A percentile compares a stretch with the other conserved stretches of the same genome.
These are phyloP conservation scores for Clonostachys rhizophaga DNA, from an alignment of 2,329 filamentous ascomycete species.

Conservation along the genomic window DNA sequence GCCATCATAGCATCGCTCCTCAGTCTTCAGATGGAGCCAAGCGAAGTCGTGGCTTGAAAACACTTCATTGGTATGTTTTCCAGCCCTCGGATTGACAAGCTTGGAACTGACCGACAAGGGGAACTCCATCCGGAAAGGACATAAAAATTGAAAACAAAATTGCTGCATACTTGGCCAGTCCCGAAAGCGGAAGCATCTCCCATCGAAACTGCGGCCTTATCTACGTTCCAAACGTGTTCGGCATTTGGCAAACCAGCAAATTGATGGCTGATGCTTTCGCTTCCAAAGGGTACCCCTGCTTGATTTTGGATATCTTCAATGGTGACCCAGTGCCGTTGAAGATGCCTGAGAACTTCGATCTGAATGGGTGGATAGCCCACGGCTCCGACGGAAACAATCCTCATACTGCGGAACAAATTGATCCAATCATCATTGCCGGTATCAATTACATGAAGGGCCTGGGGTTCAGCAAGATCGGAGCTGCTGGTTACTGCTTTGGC, in stretches of 20 bases:
- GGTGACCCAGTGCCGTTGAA: conserved; percentile 39
- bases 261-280: conserved; percentile 29
- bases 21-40: too few relatives aligned
- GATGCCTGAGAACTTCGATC: conserved; percentile 14
- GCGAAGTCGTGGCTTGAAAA: too few relatives aligned
- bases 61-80: too few relatives aligned
- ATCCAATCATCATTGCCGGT: conserved; percentile 17
- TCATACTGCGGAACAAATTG: conserved; percentile 13
- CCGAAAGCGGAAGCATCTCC: conserved; percentile 11
- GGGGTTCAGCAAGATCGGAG: conserved; percentile 55
- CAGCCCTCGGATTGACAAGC: fast-evolving
- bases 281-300: conserved; percentile 18
- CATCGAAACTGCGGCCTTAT: conserved; percentile 19
- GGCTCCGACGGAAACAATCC: conserved; percentile 40
- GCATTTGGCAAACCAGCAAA: conserved; percentile 38
- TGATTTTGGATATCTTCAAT: conserved; percentile 25
- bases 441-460: conserved; percentile 48
- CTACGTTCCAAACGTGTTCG: conserved; percentile 23
- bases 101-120: conserved; percentile 24
- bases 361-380: conserved; percentile 21
- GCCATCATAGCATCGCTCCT: too few relatives aligned
- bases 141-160: conserved; percentile 32
- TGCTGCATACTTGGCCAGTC: conserved; percentile 42
- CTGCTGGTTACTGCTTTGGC: conserved; percentile 72
- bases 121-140: conserved; percentile 37